Conservation (phyloP, 2,329 filamentous ascomycete species). For the Fusarium kyushuense region DNA sequence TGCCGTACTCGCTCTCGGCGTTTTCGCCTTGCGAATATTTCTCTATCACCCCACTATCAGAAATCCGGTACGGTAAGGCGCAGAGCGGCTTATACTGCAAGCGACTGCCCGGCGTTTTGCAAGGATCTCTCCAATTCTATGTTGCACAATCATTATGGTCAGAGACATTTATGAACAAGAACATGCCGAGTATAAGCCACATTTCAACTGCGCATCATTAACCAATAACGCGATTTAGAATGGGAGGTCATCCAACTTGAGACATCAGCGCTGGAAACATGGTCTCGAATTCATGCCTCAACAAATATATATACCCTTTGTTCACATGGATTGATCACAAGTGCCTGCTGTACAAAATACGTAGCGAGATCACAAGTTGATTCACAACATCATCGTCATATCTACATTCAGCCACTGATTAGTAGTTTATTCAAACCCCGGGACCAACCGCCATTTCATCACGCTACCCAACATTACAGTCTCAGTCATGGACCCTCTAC, state of each 20-base stretch:
- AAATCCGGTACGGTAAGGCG: slow-evolving; percentile 35
- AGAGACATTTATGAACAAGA: slow-evolving; percentile 20
- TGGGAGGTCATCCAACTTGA: not conserved
- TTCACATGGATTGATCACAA: not conserved
- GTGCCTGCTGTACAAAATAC: not conserved
- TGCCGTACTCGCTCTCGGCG: slow-evolving; percentile 30
- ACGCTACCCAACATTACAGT: slow-evolving; percentile 13
- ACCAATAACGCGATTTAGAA: not conserved
- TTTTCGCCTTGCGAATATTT: slow-evolving; percentile 23
- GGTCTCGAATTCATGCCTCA: not conserved
- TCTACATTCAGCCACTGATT: slow-evolving; percentile 1
- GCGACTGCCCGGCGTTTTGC: not conserved
- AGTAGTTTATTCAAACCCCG: slow-evolving; percentile 1
- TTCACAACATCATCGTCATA: slow-evolving; percentile 32
- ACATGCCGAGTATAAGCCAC: slow-evolving; percentile 23
- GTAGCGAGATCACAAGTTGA: slow-evolving; percentile 29
- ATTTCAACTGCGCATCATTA: slow-evolving; percentile 5
- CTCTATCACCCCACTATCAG: slow-evolving; percentile 41
- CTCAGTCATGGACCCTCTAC: slow-evolving; percentile 19
- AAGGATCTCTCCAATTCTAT: not conserved
- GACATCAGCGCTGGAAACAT: not conserved
- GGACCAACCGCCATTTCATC: slow-evolving; percentile 22
- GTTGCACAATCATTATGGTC: not conserved
- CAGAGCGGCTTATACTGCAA: slow-evolving; percentile 6
- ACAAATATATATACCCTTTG: not conserved